Conservation (phyloP, 1,139 yeast genomes). For the Kodamaea sp. region DNA sequence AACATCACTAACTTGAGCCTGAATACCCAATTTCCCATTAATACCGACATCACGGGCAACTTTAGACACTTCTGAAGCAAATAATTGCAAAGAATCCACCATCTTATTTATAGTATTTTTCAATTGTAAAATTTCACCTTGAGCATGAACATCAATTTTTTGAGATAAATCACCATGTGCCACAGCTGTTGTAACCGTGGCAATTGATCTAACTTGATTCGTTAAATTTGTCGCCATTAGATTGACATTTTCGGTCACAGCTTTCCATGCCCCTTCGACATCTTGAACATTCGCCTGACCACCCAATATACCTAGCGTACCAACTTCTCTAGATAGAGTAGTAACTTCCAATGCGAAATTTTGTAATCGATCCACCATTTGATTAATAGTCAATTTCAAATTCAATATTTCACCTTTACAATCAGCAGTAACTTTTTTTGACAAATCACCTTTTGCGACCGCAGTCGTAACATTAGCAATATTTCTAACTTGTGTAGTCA, state of each 20-base stretch:
- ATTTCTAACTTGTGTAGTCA: slow-evolving; percentile 84
- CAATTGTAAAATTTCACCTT: slow-evolving; percentile 77
- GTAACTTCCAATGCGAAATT: slow-evolving; percentile 89
- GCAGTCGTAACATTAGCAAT: slow-evolving; percentile 91
- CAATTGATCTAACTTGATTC: slow-evolving; percentile 84
- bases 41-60: slow-evolving; percentile 93
- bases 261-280: slow-evolving; percentile 93
- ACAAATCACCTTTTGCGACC: slow-evolving; percentile 85
- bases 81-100: slow-evolving; percentile 87
- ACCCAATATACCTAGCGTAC: slow-evolving; percentile 84
- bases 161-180: slow-evolving; percentile 89
- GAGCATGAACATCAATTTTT: slow-evolving; percentile 85
- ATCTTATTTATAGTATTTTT: slow-evolving; percentile 81
- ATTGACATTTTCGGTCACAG: slow-evolving; percentile 84
- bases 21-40: slow-evolving; percentile 88
- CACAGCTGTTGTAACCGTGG: slow-evolving; percentile 88
- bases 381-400: slow-evolving; percentile 73
- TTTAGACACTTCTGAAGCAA: slow-evolving; percentile 83
- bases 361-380: slow-evolving; percentile 85
- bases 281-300: slow-evolving; percentile 92
- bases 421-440: slow-evolving; percentile 82
- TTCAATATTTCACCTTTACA: slow-evolving; percentile 86
- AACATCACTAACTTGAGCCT: slow-evolving; percentile 86
- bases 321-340: slow-evolving; percentile 82
- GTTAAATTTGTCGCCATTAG: slow-evolving; percentile 88